Conservation (phyloP, 2,329 filamentous ascomycete species). For the Ophiostoma himal-ulmi region DNA sequence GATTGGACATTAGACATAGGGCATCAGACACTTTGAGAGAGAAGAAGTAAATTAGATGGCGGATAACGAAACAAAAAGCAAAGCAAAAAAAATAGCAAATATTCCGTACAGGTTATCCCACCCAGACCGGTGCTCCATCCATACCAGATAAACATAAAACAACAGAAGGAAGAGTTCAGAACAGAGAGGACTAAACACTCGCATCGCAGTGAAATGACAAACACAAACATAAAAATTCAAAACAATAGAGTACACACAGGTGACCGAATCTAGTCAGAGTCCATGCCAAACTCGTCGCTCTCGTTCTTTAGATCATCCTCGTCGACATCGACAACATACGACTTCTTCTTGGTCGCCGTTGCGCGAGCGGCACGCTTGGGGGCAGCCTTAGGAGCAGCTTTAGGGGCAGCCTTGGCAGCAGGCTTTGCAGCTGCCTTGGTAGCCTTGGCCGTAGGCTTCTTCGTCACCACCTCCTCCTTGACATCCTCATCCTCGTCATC, state of each 20-base stretch:
- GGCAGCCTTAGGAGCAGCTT: constrained; percentile 13
- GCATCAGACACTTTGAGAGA: not conserved
- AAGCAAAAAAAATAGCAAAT: constrained; percentile 1
- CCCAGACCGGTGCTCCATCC: constrained; percentile 2
- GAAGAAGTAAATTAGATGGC: not conserved
- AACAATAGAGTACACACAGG: not conserved
- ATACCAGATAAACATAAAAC: constrained; percentile 24
- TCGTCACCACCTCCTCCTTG: not conserved
- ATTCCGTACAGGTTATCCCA: not conserved
- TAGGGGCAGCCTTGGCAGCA: not conserved
- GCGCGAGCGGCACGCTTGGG: constrained; percentile 36
- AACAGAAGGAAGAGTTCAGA: not conserved
- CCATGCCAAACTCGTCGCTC: constrained; percentile 38
- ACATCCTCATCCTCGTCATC: constrained; percentile 14
- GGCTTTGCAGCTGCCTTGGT: constrained; percentile 14
- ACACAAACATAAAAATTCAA: not conserved
- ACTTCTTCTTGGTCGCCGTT: constrained; percentile 39
- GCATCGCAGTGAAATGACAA: not conserved
- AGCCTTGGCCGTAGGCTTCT: not conserved
- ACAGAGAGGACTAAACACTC: not conserved
- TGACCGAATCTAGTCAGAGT: constrained; percentile 28
- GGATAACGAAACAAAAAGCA: not conserved
- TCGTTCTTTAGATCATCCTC: constrained; percentile 31
- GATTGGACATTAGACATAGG: too few relatives aligned
- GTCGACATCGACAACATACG: constrained; percentile 36